These are phyloP conservation scores for Cercophora sp. DNA, from an alignment of 495 filamentous ascomycete species.

Conservation along the genomic window DNA sequence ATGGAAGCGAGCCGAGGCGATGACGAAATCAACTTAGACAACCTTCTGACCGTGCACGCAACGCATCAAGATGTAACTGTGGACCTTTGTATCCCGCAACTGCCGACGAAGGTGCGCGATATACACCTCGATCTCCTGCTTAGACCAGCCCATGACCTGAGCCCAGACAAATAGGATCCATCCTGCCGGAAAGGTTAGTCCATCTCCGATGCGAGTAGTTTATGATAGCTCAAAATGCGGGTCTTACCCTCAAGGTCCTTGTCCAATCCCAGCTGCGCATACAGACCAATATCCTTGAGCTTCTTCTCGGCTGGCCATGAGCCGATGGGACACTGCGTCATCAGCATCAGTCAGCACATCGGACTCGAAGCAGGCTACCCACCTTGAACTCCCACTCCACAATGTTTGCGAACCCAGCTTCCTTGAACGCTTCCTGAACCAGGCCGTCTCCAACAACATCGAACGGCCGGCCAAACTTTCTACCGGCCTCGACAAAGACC, in stretches of 20 bases:
- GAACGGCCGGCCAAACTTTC: constrained; percentile 15
- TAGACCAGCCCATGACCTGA: constrained; percentile 7
- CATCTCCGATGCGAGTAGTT: neutral
- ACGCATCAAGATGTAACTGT: neutral
- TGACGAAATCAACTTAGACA: too few relatives aligned
- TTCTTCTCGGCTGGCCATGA: constrained; percentile 1
- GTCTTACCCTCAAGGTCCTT: constrained; percentile 3
- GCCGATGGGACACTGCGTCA: neutral
- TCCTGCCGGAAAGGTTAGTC: neutral
- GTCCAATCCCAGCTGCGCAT: constrained; percentile 1
- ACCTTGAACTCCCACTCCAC: constrained; percentile 15
- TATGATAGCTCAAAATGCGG: neutral
- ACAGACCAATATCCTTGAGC: constrained; percentile 6
- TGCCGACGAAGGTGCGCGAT: constrained; percentile 2
- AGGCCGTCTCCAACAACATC: constrained; percentile 24
- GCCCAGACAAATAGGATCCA: constrained; percentile 10
- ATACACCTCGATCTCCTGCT: constrained; percentile 2
- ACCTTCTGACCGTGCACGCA: neutral
- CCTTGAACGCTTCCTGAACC: constrained; percentile 34
- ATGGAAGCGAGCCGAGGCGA: too few relatives aligned
- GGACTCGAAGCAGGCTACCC: neutral
- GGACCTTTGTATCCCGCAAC: constrained; percentile 4
- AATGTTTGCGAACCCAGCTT: constrained; percentile 46
- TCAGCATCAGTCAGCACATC: neutral
- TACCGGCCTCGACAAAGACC: constrained; percentile 19